Evolutionary conservation across 1,284 basidiomycete species (phyloP), one percentile per base, ranked within the genome.

Genomic region (Coniferiporia weirii): DNA sequence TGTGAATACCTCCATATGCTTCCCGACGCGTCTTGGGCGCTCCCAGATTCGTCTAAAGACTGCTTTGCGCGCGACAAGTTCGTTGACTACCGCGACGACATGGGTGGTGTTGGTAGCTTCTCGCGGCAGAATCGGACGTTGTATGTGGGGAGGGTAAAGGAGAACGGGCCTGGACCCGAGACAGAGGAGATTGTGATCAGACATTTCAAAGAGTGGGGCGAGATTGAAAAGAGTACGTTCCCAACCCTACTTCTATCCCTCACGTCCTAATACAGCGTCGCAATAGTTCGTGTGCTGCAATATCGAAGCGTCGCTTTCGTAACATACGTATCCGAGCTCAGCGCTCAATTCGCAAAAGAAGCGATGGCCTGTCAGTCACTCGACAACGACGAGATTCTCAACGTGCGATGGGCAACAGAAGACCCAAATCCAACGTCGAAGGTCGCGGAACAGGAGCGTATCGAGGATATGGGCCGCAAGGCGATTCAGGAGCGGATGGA

Each of bases 61-160:
- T 95, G 94, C 71, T 99, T 99, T 70, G 95, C 94, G 0, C 81
- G 96, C 57, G 95, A 98, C 76, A 98, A 98, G 76, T 97, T 98
- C 72, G 80, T 95, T 0, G 94, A 95, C 72, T 99, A 98, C 75
- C 80, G 96, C 64, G 96, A 99, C 71, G 97, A 99, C 73, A 99
- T 99, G 96, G 97, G 96, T 66, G 96, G 96, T 72, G 96, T 98
- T 22, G 96, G 96, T 19, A 93, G 91, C 57, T 98, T 99, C 75
- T 91, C 89, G 68, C 78, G 95, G 45, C 86, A 94, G 71, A 99
- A 99, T 72, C 78, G 95, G 61, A 99, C 97, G 47, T 72, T 99
- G 17, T 99, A 99, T 71, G 85, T 99, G 49, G 96, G 95, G 1
- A 82, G 94, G 63, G 94, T 99, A 65, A 91, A 90, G 70, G 95